These are phyloP conservation scores for Elsinoe perseae DNA, from an alignment of 2,329 filamentous ascomycete species.

Conservation along the genomic window DNA sequence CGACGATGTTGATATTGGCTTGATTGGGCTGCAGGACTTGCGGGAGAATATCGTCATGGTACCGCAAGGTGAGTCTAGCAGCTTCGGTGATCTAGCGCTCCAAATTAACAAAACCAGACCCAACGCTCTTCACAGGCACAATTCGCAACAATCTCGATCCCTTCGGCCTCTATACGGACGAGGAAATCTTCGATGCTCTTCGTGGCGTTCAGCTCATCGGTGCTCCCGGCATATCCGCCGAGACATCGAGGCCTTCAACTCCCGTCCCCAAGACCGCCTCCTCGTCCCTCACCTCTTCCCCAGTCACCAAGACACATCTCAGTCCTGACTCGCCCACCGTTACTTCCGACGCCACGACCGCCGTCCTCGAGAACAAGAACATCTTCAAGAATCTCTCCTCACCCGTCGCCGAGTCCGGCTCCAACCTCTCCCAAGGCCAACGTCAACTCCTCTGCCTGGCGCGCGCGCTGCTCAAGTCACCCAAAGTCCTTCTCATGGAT, in stretches of 20 bases:
- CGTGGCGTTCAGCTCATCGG: constrained; percentile 83
- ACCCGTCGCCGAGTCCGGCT: constrained; percentile 78
- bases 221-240: constrained; percentile 40
- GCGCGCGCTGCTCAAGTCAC: constrained; percentile 81
- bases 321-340: constrained; percentile 24
- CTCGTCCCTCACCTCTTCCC: constrained; percentile 23
- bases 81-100: neutral
- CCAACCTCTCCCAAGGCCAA: constrained; percentile 92
- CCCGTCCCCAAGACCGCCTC: constrained; percentile 23
- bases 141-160: constrained; percentile 90
- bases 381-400: constrained; percentile 83
- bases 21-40: constrained; percentile 86
- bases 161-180: constrained; percentile 80
- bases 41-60: constrained; percentile 95
- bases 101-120: constrained; percentile 47
- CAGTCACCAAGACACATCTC: constrained; percentile 25
- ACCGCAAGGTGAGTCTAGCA: constrained; percentile 53
- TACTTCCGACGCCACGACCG: constrained; percentile 27
- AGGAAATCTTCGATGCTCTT: constrained; percentile 79
- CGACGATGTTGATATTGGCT: constrained; percentile 81
- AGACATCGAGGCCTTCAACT: constrained; percentile 29
- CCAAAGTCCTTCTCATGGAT: constrained; percentile 96
- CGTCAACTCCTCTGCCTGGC: constrained; percentile 90
- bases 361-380: constrained; percentile 74
- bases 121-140: constrained; percentile 86